Percentiles rank a stretch among this genome's conserved stretches.
Evolutionary conservation across 2,329 filamentous ascomycete species (phyloP).

Genomic region (Capronia coronata): DNA sequence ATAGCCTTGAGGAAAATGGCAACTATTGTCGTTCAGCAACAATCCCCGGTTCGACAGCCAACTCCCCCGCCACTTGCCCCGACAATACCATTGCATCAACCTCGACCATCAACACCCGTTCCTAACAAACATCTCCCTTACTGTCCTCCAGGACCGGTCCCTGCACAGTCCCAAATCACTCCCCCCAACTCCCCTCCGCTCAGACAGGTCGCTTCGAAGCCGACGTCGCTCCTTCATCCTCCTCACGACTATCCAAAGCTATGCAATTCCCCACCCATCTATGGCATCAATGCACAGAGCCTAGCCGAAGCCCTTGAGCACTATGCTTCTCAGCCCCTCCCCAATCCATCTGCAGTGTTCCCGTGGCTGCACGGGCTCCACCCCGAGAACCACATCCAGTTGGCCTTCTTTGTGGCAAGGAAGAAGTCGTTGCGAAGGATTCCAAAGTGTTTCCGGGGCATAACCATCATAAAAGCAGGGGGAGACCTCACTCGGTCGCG

Average conservation of each 20-base stretch:
- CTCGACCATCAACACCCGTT: slow-evolving; percentile 54
- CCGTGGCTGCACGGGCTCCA: slow-evolving; percentile 95
- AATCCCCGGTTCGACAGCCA: slow-evolving; percentile 38
- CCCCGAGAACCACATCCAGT: slow-evolving; percentile 78
- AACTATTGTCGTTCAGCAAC: slow-evolving; percentile 42
- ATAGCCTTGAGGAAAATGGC: slow-evolving; percentile 35
- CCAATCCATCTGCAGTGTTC: slow-evolving; percentile 79
- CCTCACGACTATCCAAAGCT: slow-evolving; percentile 57
- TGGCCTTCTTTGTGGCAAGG: slow-evolving; percentile 79
- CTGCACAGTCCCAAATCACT: slow-evolving; percentile 42
- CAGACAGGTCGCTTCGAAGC: slow-evolving; percentile 50
- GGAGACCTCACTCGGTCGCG: slow-evolving; percentile 67
- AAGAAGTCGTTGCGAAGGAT: slow-evolving; percentile 63
- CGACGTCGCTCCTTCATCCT: slow-evolving; percentile 67
- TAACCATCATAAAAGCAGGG: slow-evolving; percentile 84
- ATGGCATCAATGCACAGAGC: slow-evolving; percentile 62
- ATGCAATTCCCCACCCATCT: slow-evolving; percentile 56
- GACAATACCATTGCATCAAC: slow-evolving; percentile 53
- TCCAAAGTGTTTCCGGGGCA: slow-evolving; percentile 68
- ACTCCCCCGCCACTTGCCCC: slow-evolving; percentile 44
- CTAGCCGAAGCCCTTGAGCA: slow-evolving; percentile 70
- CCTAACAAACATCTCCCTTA: slow-evolving; percentile 89
- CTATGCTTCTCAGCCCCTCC: slow-evolving; percentile 69
- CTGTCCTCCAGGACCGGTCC: slow-evolving; percentile 71
- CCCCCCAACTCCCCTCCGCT: slow-evolving; percentile 60